Conservation (phyloP, 306 rosid genomes). For the Oemleria cerasiformis region DNA sequence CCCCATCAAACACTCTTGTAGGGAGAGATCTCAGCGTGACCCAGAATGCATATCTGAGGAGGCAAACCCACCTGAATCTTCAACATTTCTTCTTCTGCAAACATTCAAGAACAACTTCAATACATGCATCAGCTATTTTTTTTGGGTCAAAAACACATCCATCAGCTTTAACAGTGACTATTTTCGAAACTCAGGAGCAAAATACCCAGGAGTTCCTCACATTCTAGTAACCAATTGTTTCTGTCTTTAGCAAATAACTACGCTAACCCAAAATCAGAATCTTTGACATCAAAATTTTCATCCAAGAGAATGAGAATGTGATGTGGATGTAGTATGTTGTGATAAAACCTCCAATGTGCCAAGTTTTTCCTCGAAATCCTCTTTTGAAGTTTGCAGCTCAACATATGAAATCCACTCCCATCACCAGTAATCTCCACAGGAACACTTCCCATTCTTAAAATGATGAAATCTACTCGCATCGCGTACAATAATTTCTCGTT, state of each 20-base stretch:
- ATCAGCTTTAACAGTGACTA: slow-evolving; percentile 17
- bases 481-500: slow-evolving; percentile 53
- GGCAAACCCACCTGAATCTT: too few relatives aligned
- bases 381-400: not conserved
- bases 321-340: too few relatives aligned
- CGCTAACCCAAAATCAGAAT: slow-evolving; percentile 18
- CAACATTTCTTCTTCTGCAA: too few relatives aligned
- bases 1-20: too few relatives aligned
- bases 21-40: too few relatives aligned
- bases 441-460: slow-evolving; percentile 69
- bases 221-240: slow-evolving; percentile 2
- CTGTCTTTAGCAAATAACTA: slow-evolving; percentile 7
- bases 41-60: too few relatives aligned
- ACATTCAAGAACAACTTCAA: too few relatives aligned
- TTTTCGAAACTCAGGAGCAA: slow-evolving; percentile 16
- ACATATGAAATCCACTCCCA: slow-evolving; percentile 3
- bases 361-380: slow-evolving; percentile 3
- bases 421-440: slow-evolving; percentile 86
- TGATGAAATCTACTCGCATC: slow-evolving; percentile 88
- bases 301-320: slow-evolving; percentile 13
- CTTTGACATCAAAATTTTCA: slow-evolving; percentile 22
- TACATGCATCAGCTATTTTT: too few relatives aligned
- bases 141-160: too few relatives aligned
- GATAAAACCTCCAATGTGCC: slow-evolving; percentile 12
- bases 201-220: slow-evolving; percentile 24